phyloP scores from a whole-genome alignment of 169 alveolate species.

The Perkinsus marinus region DNA sequence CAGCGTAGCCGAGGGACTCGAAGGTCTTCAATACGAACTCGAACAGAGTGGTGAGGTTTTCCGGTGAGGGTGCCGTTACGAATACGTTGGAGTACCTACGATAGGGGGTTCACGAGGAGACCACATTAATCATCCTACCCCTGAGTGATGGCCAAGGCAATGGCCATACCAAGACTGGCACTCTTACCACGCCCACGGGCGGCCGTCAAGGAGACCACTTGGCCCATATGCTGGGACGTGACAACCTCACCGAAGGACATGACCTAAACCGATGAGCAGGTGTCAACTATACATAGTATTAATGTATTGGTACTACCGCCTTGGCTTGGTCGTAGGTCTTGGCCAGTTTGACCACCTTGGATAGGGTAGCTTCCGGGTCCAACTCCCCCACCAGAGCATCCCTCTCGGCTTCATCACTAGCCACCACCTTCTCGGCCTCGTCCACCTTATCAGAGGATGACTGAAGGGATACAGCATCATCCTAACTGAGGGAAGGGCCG shows the following conservation, averaged over 20 bases:
- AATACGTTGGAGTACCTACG: slow-evolving; percentile 79
- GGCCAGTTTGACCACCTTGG: slow-evolving; percentile 33
- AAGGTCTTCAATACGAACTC: slow-evolving; percentile 91
- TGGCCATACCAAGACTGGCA: slow-evolving; percentile 89
- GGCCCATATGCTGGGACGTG: slow-evolving; percentile 2
- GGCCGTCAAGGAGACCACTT: slow-evolving; percentile 83
- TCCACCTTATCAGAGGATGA: neutral
- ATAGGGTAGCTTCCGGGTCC: neutral
- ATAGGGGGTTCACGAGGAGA: slow-evolving; percentile 35
- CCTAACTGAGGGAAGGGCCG: neutral
- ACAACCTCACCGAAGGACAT: slow-evolving; percentile 8
- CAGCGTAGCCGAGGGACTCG: slow-evolving; percentile 70
- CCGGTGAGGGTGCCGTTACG: slow-evolving; percentile 96
- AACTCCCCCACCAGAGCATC: neutral
- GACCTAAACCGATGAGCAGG: neutral
- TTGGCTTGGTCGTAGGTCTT: slow-evolving; percentile 51
- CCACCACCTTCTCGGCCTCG: neutral
- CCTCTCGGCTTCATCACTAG: neutral
- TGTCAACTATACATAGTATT: neutral
- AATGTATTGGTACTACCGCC: slow-evolving; percentile 11
- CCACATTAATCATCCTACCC: slow-evolving; percentile 39
- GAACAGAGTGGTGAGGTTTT: slow-evolving; percentile 89
- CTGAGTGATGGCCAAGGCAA: slow-evolving; percentile 76
- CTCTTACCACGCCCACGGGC: slow-evolving; percentile 99
- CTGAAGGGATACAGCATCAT: neutral